Evolutionary conservation across 2,329 filamentous ascomycete genomes (phyloP).

Genomic region (Pseudocercospora macadamiae): DNA sequence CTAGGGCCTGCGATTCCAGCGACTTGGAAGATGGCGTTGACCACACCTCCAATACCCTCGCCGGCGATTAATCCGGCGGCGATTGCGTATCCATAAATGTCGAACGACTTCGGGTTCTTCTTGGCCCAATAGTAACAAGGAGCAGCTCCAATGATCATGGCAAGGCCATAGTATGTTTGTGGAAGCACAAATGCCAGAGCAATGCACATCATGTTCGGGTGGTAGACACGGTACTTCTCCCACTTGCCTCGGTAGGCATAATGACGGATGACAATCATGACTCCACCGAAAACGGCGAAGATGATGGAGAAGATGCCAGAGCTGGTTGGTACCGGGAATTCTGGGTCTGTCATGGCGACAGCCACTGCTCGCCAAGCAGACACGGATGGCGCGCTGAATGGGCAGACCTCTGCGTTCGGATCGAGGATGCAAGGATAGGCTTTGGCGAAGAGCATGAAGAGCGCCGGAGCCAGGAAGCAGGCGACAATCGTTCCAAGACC

Average conservation of each 20-base stretch:
- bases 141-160: constrained; percentile 61
- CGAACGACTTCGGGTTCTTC: constrained; percentile 56
- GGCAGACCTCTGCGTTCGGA: constrained; percentile 52
- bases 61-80: constrained; percentile 65
- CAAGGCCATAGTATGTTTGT: constrained; percentile 58
- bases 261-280: constrained; percentile 59
- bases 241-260: constrained; percentile 57
- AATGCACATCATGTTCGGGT: constrained; percentile 64
- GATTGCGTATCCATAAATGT: constrained; percentile 61
- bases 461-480: constrained; percentile 67
- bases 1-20: constrained; percentile 46
- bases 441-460: constrained; percentile 69
- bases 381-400: constrained; percentile 66
- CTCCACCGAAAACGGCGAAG: constrained; percentile 56
- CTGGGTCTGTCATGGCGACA: constrained; percentile 61
- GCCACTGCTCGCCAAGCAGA: constrained; percentile 69
- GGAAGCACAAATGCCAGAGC: constrained; percentile 63
- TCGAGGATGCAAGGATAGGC: constrained; percentile 71
- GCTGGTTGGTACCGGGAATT: constrained; percentile 57
- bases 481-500: constrained; percentile 64
- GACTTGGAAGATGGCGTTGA: constrained; percentile 59
- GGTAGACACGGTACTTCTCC: constrained; percentile 59
- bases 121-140: constrained; percentile 59
- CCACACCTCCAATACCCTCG: constrained; percentile 65
- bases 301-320: constrained; percentile 62